Base-by-base conservation (phyloP, 1,284 basidiomycete species). In the Moesziomyces sp. region DNA sequence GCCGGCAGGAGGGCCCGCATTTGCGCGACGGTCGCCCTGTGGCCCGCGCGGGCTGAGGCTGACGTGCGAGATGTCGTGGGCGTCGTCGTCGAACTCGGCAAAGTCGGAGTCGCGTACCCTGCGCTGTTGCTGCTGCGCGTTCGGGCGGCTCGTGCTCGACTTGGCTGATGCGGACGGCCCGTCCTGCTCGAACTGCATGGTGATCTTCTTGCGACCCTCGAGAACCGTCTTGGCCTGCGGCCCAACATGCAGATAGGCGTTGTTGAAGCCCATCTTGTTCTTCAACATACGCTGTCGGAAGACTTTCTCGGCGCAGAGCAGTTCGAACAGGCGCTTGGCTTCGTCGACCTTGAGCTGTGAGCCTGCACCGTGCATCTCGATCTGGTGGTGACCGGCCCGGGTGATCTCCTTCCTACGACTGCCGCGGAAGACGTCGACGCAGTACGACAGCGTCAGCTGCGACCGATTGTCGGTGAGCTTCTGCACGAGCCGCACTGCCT, bases 241-340 rank as follows among this genome's bases (percentile, higher is more conserved):
- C 0, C 74, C 74, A 19, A 74, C 19, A 26, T 66, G 48, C 18
- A 79, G 14, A 64, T 88, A 87, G 0, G 84, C 70, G 42, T 82
- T 78, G 52, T 80, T 78, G 78, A 83, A 85, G 18, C 85, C 84
- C 51, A 69, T 68, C 2, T 40, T 48, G 63, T 85, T 86, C 51
- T 70, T 58, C 21, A 82, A 75, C 48, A 77, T 72, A 7, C 80
- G 72, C 50, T 85, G 81, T 14, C 77, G 76, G 42, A 88, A 82
- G 26, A 85, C 85, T 2, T 88, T 86, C 44, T 87, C 78, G 35
- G 84, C 81, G 13, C 87, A 69, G 11, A 93, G 86, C 26, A 86
- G 86, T 68, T 90, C 87, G 73, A 93, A 87, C 16, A 92, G 83
- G 13, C 91, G 88, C 42, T 92, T 90, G 21, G 88, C 71, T 26